Evolutionary conservation across 306 rosid genomes (phyloP).

Genomic region (Glycine latifolia): DNA sequence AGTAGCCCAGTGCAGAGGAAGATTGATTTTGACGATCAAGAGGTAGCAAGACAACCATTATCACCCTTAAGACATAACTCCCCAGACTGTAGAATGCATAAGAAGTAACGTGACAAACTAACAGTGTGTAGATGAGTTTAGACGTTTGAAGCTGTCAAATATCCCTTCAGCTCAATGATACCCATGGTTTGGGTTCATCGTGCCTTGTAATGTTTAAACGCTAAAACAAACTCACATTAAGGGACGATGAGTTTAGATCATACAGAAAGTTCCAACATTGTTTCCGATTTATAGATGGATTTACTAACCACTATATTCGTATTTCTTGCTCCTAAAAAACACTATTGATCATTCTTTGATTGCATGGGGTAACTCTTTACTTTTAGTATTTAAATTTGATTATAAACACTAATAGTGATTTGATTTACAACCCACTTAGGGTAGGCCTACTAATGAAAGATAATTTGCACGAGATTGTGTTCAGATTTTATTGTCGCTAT

Average conservation of each 20-base stretch:
- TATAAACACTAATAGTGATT: no score
- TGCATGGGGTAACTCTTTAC: constrained; percentile 38
- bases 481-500: no score
- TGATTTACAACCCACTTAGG: no score
- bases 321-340: constrained; percentile 43
- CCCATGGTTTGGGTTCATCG: neutral
- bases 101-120: constrained; percentile 48
- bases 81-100: constrained; percentile 66
- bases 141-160: neutral
- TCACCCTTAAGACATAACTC: constrained; percentile 83
- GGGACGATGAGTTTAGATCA: constrained; percentile 10
- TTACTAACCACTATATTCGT: neutral
- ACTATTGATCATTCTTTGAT: constrained; percentile 31
- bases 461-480: no score
- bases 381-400: no score
- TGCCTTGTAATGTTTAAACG: neutral
- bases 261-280: neutral
- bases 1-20: constrained; percentile 68
- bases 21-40: constrained; percentile 66
- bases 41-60: constrained; percentile 68
- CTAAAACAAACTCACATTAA: neutral
- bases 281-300: constrained; percentile 27
- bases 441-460: no score
- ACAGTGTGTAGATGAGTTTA: neutral
- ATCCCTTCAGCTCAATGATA: neutral